A percentile compares a stretch with the other conserved stretches of the same genome.
Conservation (phyloP, 768 basidiomycete genomes). For the Termitomyces sp. region DNA sequence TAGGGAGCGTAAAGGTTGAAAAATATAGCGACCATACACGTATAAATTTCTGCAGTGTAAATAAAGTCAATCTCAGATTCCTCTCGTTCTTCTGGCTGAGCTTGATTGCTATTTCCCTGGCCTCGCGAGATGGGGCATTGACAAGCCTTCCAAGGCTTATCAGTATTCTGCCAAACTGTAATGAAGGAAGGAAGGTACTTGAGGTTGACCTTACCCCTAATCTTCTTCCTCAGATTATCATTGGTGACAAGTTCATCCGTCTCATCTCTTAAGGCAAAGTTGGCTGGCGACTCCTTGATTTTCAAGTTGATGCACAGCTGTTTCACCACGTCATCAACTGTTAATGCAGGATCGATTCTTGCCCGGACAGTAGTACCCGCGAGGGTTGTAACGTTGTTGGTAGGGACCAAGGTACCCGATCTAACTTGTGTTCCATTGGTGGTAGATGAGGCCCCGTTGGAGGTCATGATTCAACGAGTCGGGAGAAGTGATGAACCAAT, state of each 20-base stretch:
- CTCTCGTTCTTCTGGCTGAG: slow-evolving; percentile 57
- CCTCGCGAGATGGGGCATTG: slow-evolving; percentile 76
- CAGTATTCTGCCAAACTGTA: not conserved
- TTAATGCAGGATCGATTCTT: slow-evolving; percentile 79
- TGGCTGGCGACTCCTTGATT: slow-evolving; percentile 65
- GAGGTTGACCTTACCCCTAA: slow-evolving; percentile 71
- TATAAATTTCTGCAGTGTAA: slow-evolving; percentile 77
- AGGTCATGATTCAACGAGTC: slow-evolving; percentile 10
- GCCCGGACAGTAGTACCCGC: slow-evolving; percentile 75
- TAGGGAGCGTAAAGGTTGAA: not conserved
- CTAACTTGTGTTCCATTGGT: slow-evolving; percentile 36
- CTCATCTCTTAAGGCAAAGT: slow-evolving; percentile 81
- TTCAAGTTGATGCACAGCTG: slow-evolving; percentile 81
- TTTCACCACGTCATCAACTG: slow-evolving; percentile 80
- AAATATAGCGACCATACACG: slow-evolving; percentile 40
- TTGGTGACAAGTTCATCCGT: slow-evolving; percentile 82
- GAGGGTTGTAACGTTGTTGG: slow-evolving; percentile 78
- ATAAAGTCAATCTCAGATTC: slow-evolving; percentile 63
- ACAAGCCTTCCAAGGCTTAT: slow-evolving; percentile 52
- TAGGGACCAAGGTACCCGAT: slow-evolving; percentile 61
- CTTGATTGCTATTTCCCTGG: slow-evolving; percentile 70
- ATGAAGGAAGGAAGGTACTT: slow-evolving; percentile 41
- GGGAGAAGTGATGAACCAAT: not conserved
- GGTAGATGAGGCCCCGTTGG: slow-evolving; percentile 21
- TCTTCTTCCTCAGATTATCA: slow-evolving; percentile 81